Base-by-base conservation (phyloP, 257 asterid genomes). In the Nicotiana obtusifolia region DNA sequence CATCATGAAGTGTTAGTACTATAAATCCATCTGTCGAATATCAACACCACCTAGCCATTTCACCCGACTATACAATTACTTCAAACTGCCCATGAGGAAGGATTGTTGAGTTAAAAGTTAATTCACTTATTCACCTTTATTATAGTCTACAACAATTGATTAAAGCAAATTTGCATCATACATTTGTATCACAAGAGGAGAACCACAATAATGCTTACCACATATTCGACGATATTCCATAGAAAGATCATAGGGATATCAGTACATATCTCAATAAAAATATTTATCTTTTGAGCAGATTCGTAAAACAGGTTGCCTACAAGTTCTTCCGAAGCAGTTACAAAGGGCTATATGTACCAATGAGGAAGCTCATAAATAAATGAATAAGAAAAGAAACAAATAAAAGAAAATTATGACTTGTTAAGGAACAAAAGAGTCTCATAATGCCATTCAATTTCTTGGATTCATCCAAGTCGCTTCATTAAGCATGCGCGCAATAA, bases 241-340 rank as follows among this genome's bases (percentile, higher is more conserved):
- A 95, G 97, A 89, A 95, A 52, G 44, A 37, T 37, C 44, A 37
- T 2, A 37, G 9, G 44, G 3, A 37, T 7, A 7, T 37, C 10
- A 37, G 6, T 1, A 37, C 2, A 37, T 37, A 37, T 37, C 1
- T 37, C 9, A 35, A 35, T 35, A 35, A 35, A 26, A 35, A 6
- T 6, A 7, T 35, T 6, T 35, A 35, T 2, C 41, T 95, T 94
- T 83, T 92, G 82, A 84, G 99, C 98, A 87, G 98, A 95, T 84
- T 94, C 98, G 80, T 92, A 91, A 90, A 95, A 92, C 97, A 53
- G 93, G 97, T 84, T 95, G 97, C 67, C 99, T 97, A 78, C 75
- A 88, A 71, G 93, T 92, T 87, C 92, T 91, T 20, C 97, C 97
- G 80, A 95, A 95, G 82, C 98, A 98, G 28, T 94, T 64, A 95